Evolutionary conservation across 257 asterid species (phyloP).

Genomic region (Rhazya stricta): DNA sequence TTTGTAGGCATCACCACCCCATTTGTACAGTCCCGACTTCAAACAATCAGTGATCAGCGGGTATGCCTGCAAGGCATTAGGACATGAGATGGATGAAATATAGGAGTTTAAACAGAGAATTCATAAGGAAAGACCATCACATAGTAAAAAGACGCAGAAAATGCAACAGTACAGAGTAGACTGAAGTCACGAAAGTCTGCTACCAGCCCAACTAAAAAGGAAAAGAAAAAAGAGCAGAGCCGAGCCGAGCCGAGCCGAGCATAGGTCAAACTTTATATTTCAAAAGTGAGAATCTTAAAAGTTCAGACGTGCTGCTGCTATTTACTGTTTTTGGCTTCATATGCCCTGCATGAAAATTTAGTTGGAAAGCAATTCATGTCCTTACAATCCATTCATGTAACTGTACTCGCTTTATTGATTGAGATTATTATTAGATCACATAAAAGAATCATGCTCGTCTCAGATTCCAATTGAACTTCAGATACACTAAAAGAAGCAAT

Average conservation of each 20-base stretch:
- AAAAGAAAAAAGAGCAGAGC: too few relatives aligned
- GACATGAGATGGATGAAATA: background rate
- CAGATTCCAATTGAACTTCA: background rate
- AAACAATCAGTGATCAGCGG: constrained; percentile 71
- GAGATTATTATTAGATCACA: background rate
- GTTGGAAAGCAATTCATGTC: background rate
- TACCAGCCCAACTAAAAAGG: too few relatives aligned
- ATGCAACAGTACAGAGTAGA: background rate
- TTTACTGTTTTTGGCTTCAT: background rate
- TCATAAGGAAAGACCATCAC: background rate
- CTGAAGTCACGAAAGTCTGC: background rate
- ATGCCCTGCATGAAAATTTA: background rate
- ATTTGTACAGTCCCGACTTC: constrained; percentile 77
- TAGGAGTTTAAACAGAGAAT: background rate
- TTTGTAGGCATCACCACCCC: constrained; percentile 77
- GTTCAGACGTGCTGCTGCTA: background rate
- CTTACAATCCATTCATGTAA: background rate
- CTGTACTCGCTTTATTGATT: background rate
- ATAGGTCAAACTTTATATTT: background rate
- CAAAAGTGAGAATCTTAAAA: background rate
- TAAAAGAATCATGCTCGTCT: background rate
- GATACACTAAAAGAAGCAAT: background rate
- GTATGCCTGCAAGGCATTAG: constrained; percentile 57
- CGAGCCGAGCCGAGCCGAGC: too few relatives aligned
- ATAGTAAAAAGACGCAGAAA: background rate